Evolutionary conservation across 345 rosid species (phyloP), one percentile per base, ranked within the genome.

Genomic region (Citrus glauca): DNA sequence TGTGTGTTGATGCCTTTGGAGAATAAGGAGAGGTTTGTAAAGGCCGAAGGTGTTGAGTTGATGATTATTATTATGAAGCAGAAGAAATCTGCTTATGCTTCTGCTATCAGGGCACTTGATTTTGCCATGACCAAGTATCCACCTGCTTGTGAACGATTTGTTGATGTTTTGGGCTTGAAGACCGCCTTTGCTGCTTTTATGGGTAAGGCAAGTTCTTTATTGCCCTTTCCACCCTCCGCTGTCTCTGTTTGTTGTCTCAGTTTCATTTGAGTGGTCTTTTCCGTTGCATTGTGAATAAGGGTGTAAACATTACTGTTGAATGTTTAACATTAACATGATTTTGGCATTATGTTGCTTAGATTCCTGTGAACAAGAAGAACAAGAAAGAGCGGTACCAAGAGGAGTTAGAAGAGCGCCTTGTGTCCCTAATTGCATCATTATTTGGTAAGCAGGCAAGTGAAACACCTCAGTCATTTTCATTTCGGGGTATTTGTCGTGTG

Each of bases 61-160:
- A 95, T 93, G 99, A 93, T 95, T 79, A 95, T 95, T 59, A 93
- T 95, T 22, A 95, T 92, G 97, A 95, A 95, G 86, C 99, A 95
- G 93, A 95, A 92, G 90, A 95, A 93, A 79, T 93, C 87, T 30
- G 98, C 99, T 78, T 95, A 95, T 80, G 91, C 92, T 16, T 95
- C 99, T 30, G 99, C 99, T 0, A 88, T 95, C 40, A 88, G 97
- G 55, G 99, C 94, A 55, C 92, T 95, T 45, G 98, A 95, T 86
- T 95, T 95, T 74, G 93, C 98, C 20, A 93, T 95, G 98, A 95
- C 99, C 25, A 93, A 93, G 69, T 93, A 92, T 66, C 98, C 99
- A 2, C 99, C 99, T 38, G 97, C 98, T 0, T 95, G 97, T 55
- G 99, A 95, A 82, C 91, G 99, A 81, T 95, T 95, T 69, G 93